Evolutionary conservation across 768 basidiomycete species (phyloP).

Genomic region (Tylopilus sp.): DNA sequence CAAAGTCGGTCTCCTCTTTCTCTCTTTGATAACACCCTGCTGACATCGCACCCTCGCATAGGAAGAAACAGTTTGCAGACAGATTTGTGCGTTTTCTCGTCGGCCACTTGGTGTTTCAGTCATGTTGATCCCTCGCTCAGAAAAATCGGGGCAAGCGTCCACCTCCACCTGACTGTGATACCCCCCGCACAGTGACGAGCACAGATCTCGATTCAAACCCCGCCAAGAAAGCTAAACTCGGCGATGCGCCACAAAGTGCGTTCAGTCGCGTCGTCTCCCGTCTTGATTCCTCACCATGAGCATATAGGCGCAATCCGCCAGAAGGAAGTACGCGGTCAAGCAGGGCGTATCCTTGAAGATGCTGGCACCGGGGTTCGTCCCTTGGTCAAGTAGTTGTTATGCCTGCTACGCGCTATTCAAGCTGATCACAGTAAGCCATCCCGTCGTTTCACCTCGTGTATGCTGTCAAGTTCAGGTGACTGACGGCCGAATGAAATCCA

Average conservation of each 20-base stretch:
- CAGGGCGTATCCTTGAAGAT: slow-evolving; percentile 42
- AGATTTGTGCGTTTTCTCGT: slow-evolving; percentile 50
- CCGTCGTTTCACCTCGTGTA: neutral
- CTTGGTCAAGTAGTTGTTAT: slow-evolving; percentile 37
- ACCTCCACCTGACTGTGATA: slow-evolving; percentile 39
- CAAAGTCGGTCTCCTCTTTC: slow-evolving; percentile 39
- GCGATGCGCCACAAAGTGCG: slow-evolving; percentile 33
- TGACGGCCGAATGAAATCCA: slow-evolving; percentile 4
- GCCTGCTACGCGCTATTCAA: neutral
- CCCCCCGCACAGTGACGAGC: slow-evolving; percentile 30
- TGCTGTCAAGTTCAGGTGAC: slow-evolving; percentile 2
- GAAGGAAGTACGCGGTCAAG: slow-evolving; percentile 37
- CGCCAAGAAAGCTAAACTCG: slow-evolving; percentile 39
- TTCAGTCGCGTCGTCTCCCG: neutral
- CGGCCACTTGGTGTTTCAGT: neutral
- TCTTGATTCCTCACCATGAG: too few species aligned
- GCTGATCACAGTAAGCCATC: slow-evolving; percentile 13
- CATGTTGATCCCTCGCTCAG: slow-evolving; percentile 28
- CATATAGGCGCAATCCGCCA: slow-evolving; percentile 29
- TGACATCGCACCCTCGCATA: slow-evolving; percentile 18
- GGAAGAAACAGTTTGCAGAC: slow-evolving; percentile 58
- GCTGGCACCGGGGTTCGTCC: slow-evolving; percentile 37
- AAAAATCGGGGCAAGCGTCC: slow-evolving; percentile 59
- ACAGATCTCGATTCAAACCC: slow-evolving; percentile 32
- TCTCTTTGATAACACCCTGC: neutral